A percentile compares a stretch with the other conserved stretches of the same genome.
phyloP scores from a whole-genome alignment of 75 land plant genomes.

The Gnetum montanum region DNA sequence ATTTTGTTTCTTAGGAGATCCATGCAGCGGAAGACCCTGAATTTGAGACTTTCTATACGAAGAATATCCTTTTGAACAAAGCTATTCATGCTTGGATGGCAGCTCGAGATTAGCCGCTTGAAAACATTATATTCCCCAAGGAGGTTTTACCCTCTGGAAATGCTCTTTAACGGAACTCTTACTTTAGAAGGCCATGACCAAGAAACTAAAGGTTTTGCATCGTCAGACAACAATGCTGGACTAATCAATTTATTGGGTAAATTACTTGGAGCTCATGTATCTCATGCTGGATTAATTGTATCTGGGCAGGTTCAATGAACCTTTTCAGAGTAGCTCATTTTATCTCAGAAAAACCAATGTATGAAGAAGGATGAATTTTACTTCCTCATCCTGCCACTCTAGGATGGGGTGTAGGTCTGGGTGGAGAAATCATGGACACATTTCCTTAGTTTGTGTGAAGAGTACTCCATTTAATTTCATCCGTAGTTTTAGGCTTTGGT shows the following conservation, averaged over 20 bases:
- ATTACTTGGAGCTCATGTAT: conserved; percentile 1
- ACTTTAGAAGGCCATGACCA: conserved; percentile 2
- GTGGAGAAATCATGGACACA: conserved; percentile 16
- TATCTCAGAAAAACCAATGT: not conserved
- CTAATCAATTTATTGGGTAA: conserved; percentile 5
- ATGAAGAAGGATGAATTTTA: conserved; percentile 31
- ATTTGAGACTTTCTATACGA: conserved; percentile 21
- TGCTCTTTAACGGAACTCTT: conserved; percentile 4
- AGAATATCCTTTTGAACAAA: conserved; percentile 13
- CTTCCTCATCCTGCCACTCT: conserved; percentile 27
- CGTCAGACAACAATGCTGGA: not conserved
- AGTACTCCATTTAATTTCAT: no score
- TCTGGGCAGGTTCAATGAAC: not conserved
- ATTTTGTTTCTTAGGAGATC: conserved; percentile 17
- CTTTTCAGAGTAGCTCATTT: conserved; percentile 8
- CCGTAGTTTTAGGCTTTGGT: no score
- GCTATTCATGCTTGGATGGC: conserved; percentile 16
- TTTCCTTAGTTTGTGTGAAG: conserved; percentile 21
- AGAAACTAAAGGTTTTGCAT: conserved; percentile 6
- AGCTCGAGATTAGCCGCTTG: conserved; percentile 14
- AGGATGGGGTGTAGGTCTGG: conserved; percentile 16
- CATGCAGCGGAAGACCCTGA: conserved; percentile 15
- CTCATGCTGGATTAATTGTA: not conserved
- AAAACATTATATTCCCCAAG: conserved; percentile 10
- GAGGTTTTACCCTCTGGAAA: conserved; percentile 12